A percentile compares a stretch with the other conserved stretches of the same genome.
Evolutionary conservation across 2,329 filamentous ascomycete genomes (phyloP).

Genomic region (Pseudopithomyces chartarum): DNA sequence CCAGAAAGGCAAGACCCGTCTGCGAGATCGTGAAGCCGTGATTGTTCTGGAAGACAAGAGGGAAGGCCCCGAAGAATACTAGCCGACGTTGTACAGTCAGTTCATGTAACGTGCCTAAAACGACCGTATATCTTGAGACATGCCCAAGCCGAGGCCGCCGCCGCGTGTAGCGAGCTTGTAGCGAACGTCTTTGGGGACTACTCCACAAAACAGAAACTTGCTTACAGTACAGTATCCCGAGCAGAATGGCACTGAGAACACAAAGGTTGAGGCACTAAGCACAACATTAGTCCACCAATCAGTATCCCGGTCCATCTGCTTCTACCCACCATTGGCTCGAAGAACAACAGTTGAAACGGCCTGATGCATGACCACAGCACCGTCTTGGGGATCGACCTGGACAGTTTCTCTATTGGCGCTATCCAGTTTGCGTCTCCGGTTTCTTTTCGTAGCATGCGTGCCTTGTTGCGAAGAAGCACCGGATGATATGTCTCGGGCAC

Average conservation of each 20-base stretch:
- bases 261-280: conserved; percentile 72
- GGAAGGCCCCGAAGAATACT: conserved; percentile 75
- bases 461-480: conserved; percentile 74
- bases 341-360: conserved; percentile 77
- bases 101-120: neutral
- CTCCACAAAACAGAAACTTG: conserved; percentile 63
- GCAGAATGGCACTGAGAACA: conserved; percentile 79
- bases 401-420: conserved; percentile 75
- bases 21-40: conserved; percentile 82
- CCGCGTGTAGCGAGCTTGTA: conserved; percentile 41
- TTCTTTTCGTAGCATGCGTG: conserved; percentile 68
- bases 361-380: conserved; percentile 60
- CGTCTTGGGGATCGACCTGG: conserved; percentile 67
- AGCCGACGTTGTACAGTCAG: conserved; percentile 11
- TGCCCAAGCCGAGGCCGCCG: conserved; percentile 3
- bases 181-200: conserved; percentile 71
- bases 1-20: conserved; percentile 77
- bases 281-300: conserved; percentile 34
- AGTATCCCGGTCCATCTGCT: conserved; percentile 1
- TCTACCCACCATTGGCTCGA: conserved; percentile 73
- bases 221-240: conserved; percentile 76
- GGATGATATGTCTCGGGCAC: conserved; percentile 87
- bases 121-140: conserved; percentile 1
- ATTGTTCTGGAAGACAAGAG: conserved; percentile 74
- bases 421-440: conserved; percentile 79